Conservation (phyloP, 2,329 filamentous ascomycete species). For the Aspergillus melleus region DNA sequence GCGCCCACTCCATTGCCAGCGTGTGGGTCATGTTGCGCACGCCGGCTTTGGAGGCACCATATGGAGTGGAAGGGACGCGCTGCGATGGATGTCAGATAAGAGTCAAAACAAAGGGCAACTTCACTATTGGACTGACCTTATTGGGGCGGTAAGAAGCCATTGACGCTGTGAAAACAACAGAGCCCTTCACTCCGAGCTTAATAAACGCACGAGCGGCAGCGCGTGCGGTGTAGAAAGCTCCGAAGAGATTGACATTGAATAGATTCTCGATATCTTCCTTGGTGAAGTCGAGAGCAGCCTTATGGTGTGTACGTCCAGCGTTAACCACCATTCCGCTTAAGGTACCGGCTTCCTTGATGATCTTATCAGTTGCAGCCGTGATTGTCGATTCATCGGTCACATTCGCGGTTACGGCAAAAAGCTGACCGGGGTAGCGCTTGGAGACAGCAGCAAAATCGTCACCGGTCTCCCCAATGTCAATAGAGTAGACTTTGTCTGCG, state of each 20-base stretch:
- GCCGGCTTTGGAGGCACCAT: constrained; percentile 48
- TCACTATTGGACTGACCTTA: too few relatives aligned
- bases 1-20: constrained; percentile 69
- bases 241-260: constrained; percentile 49
- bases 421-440: constrained; percentile 40
- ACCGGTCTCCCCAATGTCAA: constrained; percentile 43
- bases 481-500: constrained; percentile 46
- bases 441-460: constrained; percentile 20
- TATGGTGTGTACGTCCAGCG: constrained; percentile 54
- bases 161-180: constrained; percentile 45
- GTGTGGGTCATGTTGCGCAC: constrained; percentile 47
- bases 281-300: constrained; percentile 53
- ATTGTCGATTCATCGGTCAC: constrained; percentile 50
- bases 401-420: constrained; percentile 47
- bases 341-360: constrained; percentile 45
- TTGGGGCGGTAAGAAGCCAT: constrained; percentile 51
- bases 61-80: constrained; percentile 40
- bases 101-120: too few relatives aligned
- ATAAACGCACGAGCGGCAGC: constrained; percentile 48
- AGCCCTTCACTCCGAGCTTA: constrained; percentile 46
- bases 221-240: constrained; percentile 47
- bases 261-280: constrained; percentile 48
- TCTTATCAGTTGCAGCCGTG: constrained; percentile 46
- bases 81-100: too few relatives aligned
- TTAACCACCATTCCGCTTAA: constrained; percentile 55